These are phyloP conservation scores for Ilex aquifolium DNA, from an alignment of 257 asterid species.

Conservation along the genomic window DNA sequence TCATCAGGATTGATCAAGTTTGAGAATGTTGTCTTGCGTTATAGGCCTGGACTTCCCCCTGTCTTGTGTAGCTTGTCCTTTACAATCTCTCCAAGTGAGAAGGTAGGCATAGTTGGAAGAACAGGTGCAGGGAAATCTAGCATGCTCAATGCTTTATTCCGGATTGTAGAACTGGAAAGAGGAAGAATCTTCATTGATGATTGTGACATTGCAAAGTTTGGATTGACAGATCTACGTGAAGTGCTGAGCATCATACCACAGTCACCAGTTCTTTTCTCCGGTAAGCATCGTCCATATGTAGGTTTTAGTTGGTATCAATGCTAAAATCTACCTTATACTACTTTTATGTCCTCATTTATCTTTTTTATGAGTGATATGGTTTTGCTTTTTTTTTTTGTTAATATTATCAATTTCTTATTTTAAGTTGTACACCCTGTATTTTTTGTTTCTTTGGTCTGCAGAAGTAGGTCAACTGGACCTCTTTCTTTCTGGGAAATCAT, in stretches of 20 bases:
- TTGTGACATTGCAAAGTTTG: slow-evolving; percentile 69
- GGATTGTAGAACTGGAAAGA: slow-evolving; percentile 81
- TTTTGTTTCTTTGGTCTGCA: too few species aligned
- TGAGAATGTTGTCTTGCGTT: slow-evolving; percentile 74
- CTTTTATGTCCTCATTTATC: too few species aligned
- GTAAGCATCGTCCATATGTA: slow-evolving; percentile 25
- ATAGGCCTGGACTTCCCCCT: slow-evolving; percentile 96
- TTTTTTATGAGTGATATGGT: too few species aligned
- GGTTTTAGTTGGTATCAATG: too few species aligned
- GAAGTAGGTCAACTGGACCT: too few species aligned
- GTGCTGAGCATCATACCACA: slow-evolving; percentile 98
- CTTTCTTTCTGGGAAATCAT: too few species aligned
- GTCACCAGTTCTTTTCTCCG: slow-evolving; percentile 95
- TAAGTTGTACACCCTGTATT: too few species aligned
- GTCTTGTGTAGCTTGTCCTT: slow-evolving; percentile 89
- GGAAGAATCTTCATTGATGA: slow-evolving; percentile 81
- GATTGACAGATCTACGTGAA: slow-evolving; percentile 79
- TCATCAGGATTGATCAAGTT: slow-evolving; percentile 71
- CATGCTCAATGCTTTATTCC: slow-evolving; percentile 91
- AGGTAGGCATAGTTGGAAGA: slow-evolving; percentile 95
- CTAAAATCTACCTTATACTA: too few species aligned
- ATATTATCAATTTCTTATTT: too few species aligned
- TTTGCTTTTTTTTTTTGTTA: too few species aligned
- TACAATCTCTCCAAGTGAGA: slow-evolving; percentile 72
- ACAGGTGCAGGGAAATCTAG: slow-evolving; percentile 99